Evolutionary conservation across 2,329 filamentous ascomycete species (phyloP), one percentile per base, ranked within the genome.

Genomic region (Aspergillus oerlinghausenensis): DNA sequence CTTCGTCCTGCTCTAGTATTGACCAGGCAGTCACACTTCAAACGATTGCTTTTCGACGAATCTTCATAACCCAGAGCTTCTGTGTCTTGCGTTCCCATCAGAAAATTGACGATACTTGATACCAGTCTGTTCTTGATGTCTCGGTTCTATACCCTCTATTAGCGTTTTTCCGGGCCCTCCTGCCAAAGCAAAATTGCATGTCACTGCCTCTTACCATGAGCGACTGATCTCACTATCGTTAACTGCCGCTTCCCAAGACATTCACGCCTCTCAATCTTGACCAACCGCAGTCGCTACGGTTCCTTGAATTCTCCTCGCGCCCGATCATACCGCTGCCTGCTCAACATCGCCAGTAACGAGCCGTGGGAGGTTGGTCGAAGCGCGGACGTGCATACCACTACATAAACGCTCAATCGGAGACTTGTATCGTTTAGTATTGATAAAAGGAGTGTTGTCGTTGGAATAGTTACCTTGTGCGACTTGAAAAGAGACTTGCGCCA

Each of bases 401-500:
- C 32, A 38, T 38, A 38, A 17, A 38, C 32, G 32, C 5, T 38
- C 14, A 17, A 38, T 17, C 14, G 32, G 32, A 38, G 32, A 38
- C 32, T 35, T 17, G 32, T 3, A 6, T 38, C 32, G 32, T 38
- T 17, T 38, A 38, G 14, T 4, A 14, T 5, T 38, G 32, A 17
- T n/a, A n/a, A 7, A 17, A 38, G 6, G 32, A 17, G 14, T 38
- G 32, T 7, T 7, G 32, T 17, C 5, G 32, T 17, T 2, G 32
- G 32, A 38, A 17, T 38, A 38, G 7, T 17, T 7, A 38, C 32
- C 32, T 38, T n/a, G 32, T 14, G 32, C 32, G 14, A n/a, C 32
- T 38, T 17, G 32, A 7, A 38, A 38, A 17, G 5, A 17, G 32
- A 38, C 42, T 54, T 59, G 62, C 75, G 78, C 62, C 67, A 99